Percentiles rank a stretch among this genome's conserved stretches.
Conservation (phyloP, 768 basidiomycete genomes). For the Trichaptum fuscoviolaceum region DNA sequence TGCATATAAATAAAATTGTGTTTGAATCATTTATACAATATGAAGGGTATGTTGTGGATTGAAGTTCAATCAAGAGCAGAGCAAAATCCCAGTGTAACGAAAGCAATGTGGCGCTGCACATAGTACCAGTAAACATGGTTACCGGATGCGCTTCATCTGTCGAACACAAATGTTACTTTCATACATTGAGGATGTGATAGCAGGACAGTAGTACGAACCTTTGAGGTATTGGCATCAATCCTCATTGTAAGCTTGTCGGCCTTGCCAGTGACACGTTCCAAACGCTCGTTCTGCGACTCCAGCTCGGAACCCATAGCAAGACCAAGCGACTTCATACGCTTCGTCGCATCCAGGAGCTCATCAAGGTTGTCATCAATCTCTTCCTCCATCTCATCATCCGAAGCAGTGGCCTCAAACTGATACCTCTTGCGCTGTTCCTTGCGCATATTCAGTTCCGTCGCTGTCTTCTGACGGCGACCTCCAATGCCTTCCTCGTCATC, state of each 20-base stretch:
- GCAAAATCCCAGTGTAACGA: neutral
- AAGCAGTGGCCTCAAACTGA: constrained; percentile 87
- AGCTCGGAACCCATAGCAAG: constrained; percentile 85
- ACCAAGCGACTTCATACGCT: constrained; percentile 72
- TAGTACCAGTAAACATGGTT: neutral
- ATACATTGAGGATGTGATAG: neutral
- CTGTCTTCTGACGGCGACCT: constrained; percentile 39
- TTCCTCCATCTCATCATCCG: constrained; percentile 92
- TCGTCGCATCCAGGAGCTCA: constrained; percentile 75
- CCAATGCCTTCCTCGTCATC: constrained; percentile 38
- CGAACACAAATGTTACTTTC: neutral
- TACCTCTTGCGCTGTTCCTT: constrained; percentile 76
- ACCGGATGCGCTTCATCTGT: constrained; percentile 4
- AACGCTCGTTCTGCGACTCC: constrained; percentile 76
- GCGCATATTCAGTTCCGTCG: constrained; percentile 46
- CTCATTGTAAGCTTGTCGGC: constrained; percentile 67
- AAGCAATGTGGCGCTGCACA: neutral
- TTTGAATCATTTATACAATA: neutral
- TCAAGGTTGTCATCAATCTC: constrained; percentile 90
- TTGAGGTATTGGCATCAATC: constrained; percentile 78
- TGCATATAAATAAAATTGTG: neutral
- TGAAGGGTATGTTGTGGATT: neutral
- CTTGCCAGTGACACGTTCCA: constrained; percentile 75
- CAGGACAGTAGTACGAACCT: constrained; percentile 39
- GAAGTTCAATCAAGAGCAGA: neutral